Evolutionary conservation across 352 stramenopile species (phyloP), one percentile per base, ranked within the genome.

Genomic region (Halophytophthora batemanensis): DNA sequence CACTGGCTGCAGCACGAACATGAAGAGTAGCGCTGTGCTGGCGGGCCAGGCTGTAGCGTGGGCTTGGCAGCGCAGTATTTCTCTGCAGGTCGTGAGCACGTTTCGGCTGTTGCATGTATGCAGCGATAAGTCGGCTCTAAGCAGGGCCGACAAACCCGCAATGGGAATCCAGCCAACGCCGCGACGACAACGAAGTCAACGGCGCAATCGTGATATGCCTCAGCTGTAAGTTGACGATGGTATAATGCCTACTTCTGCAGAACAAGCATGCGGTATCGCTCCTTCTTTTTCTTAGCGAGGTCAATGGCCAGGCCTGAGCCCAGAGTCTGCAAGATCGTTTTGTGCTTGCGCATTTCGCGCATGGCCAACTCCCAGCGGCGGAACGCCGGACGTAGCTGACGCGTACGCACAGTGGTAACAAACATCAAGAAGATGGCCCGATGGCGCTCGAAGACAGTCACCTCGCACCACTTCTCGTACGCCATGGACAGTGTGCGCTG

Each of bases 261-360:
- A 33, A 84, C 77, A 3, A 86, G 68, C 65, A 85, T 85, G 31
- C 73, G 65, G 25, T 88, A 88, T 6, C 75, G 72, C 52, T 86
- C 65, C 40, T 66, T 72, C 45, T 74, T 80, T 37, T 74, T 77
- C 64, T 83, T 88, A 44, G 74, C 70, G 11, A 88, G 56, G 43
- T 88, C 73, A 3, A 88, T 64, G 12, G 68, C 74, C 36, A 88
- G 54, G 1, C 77, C 77, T 12, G 70, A 73, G 2, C 74, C 74
- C 14, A 84, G 60, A 13, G 65, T 65, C 49, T 77, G 62, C 31
- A 81, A 4, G 6, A 74, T 47, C 1, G 69, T 69, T 49, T 76
- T 74, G 65, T 78, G 69, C 15, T 69, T 69, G 10, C 75, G 64
- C 62, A 70, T 61, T 21, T 77, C 66, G 17, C 68, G 60, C 29